A percentile compares a stretch with the other conserved stretches of the same genome.
Evolutionary conservation across 768 basidiomycete genomes (phyloP).

Genomic region (Neoboletus subvelutipes): DNA sequence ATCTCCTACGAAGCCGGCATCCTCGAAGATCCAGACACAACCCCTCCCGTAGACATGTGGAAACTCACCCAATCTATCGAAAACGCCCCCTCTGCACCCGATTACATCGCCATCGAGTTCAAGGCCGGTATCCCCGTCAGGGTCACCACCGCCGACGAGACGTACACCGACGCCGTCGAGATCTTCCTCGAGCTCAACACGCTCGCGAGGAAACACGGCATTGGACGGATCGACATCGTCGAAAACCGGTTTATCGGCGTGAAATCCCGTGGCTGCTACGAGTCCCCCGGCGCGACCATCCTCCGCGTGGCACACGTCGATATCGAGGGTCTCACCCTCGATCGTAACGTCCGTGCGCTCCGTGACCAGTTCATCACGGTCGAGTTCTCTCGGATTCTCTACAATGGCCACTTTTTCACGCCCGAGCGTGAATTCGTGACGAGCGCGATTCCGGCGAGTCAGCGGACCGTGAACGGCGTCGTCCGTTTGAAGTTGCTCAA

Average conservation of each 20-base stretch:
- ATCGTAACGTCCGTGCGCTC: constrained; percentile 92
- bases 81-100: constrained; percentile 74
- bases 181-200: constrained; percentile 91
- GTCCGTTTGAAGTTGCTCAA: constrained; percentile 93
- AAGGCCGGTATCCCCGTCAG: constrained; percentile 83
- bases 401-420: constrained; percentile 99
- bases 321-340: constrained; percentile 95
- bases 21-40: constrained; percentile 93
- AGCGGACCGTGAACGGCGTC: constrained; percentile 93
- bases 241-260: constrained; percentile 99
- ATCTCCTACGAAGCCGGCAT: constrained; percentile 99
- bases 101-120: constrained; percentile 85
- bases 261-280: constrained; percentile 99
- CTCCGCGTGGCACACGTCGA: constrained; percentile 94
- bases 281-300: constrained; percentile 95
- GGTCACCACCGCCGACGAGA: constrained; percentile 60
- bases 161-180: constrained; percentile 89
- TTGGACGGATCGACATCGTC: constrained; percentile 97
- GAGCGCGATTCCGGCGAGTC: constrained; percentile 87
- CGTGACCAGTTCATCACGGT: constrained; percentile 95
- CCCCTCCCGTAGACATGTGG: constrained; percentile 98
- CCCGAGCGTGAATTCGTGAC: constrained; percentile 96
- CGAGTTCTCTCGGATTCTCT: constrained; percentile 86
- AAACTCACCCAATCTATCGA: constrained; percentile 88
- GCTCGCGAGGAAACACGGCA: constrained; percentile 90